Evolutionary conservation across 495 filamentous ascomycete species (phyloP), one percentile per base, ranked within the genome.

Genomic region (Hyaloscypha bicolor): DNA sequence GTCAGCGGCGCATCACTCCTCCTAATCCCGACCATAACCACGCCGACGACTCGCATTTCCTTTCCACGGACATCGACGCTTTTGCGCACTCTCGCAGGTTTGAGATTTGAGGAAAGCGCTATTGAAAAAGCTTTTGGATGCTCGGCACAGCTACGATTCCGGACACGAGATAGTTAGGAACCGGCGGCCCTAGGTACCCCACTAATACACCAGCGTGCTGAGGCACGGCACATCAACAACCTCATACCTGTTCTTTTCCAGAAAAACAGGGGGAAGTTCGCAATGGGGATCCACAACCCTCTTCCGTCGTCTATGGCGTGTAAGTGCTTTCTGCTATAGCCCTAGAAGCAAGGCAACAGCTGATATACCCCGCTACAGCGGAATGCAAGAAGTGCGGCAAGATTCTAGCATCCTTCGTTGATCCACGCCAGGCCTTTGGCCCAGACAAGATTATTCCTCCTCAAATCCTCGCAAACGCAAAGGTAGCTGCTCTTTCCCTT

Each of bases 381-480:
- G 93, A 96, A 79, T 96, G 93, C 80, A 93, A 88, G 78, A 96
- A 96, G 79, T 91, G 89, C 69, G 91, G 89, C 66, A 97, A 95
- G 81, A 97, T 98, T 71, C 86, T 99, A 56, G 85, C 92, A 48
- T 97, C 94, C 5, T 99, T 99, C 73, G 86, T 99, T 71, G 95
- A 99, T 74, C 96, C 95, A 21, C 86, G 87, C 70, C 95, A 98
- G 83, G 82, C 96, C 14, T 97, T 98, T 77, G 93, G 94, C 4
- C 95, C 95, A 39, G 95, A 99, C 76, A 98, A 98, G 79, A 87
- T 99, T 74, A 99, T 99, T 76, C 95, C 95, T 51, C 95, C 96
- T 3, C 86, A 90, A 53, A 86, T 99, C 72, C 87, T 99, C 68
- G 89, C 92, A 52, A 89, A 90, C 73, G 96, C 95, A 71, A 97